Conservation (phyloP, 352 stramenopile species). For the Phytophthora uliginosa region DNA sequence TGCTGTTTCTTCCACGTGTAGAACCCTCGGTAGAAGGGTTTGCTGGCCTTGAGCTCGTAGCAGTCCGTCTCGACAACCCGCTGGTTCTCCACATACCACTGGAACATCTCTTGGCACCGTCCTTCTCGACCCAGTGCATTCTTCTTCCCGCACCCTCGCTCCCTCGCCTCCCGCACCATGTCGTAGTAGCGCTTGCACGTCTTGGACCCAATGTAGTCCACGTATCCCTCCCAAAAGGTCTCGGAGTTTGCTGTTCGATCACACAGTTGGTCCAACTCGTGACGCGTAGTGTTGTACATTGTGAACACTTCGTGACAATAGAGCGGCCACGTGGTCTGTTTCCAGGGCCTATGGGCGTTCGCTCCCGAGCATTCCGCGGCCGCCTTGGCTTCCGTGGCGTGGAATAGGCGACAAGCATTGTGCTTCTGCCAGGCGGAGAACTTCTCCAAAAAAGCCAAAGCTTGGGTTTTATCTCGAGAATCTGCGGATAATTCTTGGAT, state of each 20-base stretch:
- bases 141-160: constrained; percentile 35
- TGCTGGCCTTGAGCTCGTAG: constrained; percentile 34
- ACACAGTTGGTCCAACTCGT: constrained; percentile 59
- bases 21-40: constrained; percentile 41
- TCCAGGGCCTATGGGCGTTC: constrained; percentile 57
- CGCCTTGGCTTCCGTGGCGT: constrained; percentile 57
- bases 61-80: constrained; percentile 59
- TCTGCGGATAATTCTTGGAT: constrained; percentile 22
- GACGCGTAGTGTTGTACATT: constrained; percentile 55
- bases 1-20: constrained; percentile 36
- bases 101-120: constrained; percentile 52
- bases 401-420: constrained; percentile 62
- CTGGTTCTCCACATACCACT: constrained; percentile 61
- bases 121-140: neutral
- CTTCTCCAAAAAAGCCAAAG: constrained; percentile 44
- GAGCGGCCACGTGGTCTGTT: constrained; percentile 53
- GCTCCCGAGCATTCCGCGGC: constrained; percentile 51
- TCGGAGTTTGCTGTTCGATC: constrained; percentile 50
- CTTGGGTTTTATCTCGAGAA: constrained; percentile 25
- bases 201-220: constrained; percentile 59
- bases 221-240: constrained; percentile 71
- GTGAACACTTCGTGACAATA: constrained; percentile 71
- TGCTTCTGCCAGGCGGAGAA: constrained; percentile 62
- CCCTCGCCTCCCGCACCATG: constrained; percentile 47
- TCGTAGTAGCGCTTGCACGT: constrained; percentile 76